A percentile compares a stretch with the other conserved stretches of the same genome.
phyloP scores from a whole-genome alignment of 768 basidiomycete genomes.

The Phaffia tasmanica region DNA sequence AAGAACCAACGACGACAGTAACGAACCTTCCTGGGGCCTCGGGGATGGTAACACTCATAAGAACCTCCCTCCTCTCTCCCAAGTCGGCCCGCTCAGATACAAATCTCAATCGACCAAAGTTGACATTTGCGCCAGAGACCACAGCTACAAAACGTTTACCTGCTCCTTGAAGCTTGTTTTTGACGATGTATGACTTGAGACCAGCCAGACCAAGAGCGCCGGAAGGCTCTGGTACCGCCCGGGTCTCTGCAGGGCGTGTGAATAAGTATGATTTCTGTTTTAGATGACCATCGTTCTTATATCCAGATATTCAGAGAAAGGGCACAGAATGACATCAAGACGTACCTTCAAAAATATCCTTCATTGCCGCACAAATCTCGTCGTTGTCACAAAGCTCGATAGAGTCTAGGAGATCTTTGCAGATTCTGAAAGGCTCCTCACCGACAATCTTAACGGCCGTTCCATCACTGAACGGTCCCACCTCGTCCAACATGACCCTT shows the following conservation, averaged over 20 bases:
- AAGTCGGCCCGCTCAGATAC: constrained; percentile 98
- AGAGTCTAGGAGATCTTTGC: constrained; percentile 68
- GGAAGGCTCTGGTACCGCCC: constrained; percentile 91
- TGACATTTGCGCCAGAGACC: constrained; percentile 96
- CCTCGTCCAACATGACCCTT: constrained; percentile 70
- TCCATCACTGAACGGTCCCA: constrained; percentile 93
- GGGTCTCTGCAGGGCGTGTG: constrained; percentile 54
- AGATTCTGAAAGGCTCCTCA: constrained; percentile 86
- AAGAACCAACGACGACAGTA: constrained; percentile 7
- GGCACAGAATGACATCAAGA: neutral
- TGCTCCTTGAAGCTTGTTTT: constrained; percentile 69
- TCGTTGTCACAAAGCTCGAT: constrained; percentile 82
- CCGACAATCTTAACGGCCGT: constrained; percentile 95
- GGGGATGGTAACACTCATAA: constrained; percentile 87
- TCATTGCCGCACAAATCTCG: constrained; percentile 95
- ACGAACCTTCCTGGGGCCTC: constrained; percentile 78
- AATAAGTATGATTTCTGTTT: constrained; percentile 9
- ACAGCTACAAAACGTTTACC: constrained; percentile 82
- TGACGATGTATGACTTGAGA: constrained; percentile 70
- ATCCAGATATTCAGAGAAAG: neutral
- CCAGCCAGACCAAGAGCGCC: constrained; percentile 88
- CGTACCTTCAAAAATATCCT: constrained; percentile 93
- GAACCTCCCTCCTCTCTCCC: constrained; percentile 86
- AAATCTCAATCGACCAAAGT: constrained; percentile 90
- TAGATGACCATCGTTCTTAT: neutral